phyloP scores from a whole-genome alignment of 306 rosid species.

The Sindora glabra region DNA sequence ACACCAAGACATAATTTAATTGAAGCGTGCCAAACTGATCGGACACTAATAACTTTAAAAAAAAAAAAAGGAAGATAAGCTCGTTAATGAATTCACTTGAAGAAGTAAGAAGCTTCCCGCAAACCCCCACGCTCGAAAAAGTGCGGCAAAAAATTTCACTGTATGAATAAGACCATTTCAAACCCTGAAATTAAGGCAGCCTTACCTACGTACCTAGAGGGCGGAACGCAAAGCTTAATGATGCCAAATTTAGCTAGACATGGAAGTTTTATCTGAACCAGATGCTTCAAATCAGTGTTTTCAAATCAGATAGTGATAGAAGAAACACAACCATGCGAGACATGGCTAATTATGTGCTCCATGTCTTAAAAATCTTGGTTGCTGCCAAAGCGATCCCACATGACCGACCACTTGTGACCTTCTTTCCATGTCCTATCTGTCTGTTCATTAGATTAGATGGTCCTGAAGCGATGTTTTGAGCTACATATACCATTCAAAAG shows the following conservation, averaged over 20 bases:
- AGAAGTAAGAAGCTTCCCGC: too few relatives aligned
- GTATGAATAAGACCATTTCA: too few relatives aligned
- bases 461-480: background rate
- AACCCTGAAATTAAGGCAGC: too few relatives aligned
- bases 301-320: conserved; percentile 30
- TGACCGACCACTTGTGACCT: conserved; percentile 26
- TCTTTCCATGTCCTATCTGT: background rate
- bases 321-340: conserved; percentile 33
- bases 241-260: background rate
- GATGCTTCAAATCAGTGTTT: conserved; percentile 19
- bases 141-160: too few relatives aligned
- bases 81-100: too few relatives aligned
- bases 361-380: conserved; percentile 10
- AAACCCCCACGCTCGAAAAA: too few relatives aligned
- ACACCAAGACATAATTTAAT: too few relatives aligned
- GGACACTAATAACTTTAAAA: too few relatives aligned
- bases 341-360: conserved; percentile 14
- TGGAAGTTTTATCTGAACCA: background rate
- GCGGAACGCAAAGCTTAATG: background rate
- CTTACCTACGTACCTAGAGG: too few relatives aligned
- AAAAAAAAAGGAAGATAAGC: too few relatives aligned
- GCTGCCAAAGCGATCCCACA: conserved; percentile 37
- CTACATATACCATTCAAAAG: background rate
- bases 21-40: too few relatives aligned
- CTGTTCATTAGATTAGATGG: conserved; percentile 20